Conservation (phyloP, 352 stramenopile species). For the Phytophthora palmivora region DNA sequence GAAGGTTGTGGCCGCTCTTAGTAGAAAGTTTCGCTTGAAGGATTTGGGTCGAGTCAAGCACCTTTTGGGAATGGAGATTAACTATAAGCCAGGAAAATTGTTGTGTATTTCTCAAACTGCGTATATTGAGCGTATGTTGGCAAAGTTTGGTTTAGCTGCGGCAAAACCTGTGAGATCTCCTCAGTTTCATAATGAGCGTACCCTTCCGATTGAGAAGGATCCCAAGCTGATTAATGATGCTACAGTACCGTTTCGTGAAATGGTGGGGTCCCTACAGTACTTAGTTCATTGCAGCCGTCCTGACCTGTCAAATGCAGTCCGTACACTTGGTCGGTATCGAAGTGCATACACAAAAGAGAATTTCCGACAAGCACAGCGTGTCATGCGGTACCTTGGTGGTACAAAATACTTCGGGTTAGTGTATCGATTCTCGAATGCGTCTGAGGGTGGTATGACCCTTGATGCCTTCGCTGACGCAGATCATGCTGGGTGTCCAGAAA, state of each 20-base stretch:
- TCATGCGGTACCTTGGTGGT: no score
- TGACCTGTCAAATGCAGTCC: slow-evolving; percentile 11
- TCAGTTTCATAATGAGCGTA: slow-evolving; percentile 13
- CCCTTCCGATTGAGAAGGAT: neutral
- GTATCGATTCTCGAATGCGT: no score
- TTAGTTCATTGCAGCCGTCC: slow-evolving; percentile 7
- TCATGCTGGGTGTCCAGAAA: no score
- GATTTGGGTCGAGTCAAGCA: neutral
- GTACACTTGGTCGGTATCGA: no score
- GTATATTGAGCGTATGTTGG: neutral
- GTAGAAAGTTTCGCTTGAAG: slow-evolving; percentile 9
- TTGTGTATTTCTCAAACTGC: slow-evolving; percentile 9
- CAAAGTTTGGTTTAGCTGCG: slow-evolving; percentile 1
- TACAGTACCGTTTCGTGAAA: slow-evolving; percentile 1
- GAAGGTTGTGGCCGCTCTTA: neutral
- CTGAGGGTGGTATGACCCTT: no score
- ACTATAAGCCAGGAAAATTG: neutral
- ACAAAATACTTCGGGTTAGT: no score
- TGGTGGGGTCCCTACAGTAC: slow-evolving; percentile 4
- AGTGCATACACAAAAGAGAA: no score
- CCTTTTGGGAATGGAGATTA: no score
- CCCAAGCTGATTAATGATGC: slow-evolving; percentile 5
- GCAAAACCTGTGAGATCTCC: neutral
- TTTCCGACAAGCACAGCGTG: no score
- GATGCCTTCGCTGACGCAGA: no score